Evolutionary conservation across 257 asterid genomes (phyloP).

Genomic region (Nicotiana otophora): DNA sequence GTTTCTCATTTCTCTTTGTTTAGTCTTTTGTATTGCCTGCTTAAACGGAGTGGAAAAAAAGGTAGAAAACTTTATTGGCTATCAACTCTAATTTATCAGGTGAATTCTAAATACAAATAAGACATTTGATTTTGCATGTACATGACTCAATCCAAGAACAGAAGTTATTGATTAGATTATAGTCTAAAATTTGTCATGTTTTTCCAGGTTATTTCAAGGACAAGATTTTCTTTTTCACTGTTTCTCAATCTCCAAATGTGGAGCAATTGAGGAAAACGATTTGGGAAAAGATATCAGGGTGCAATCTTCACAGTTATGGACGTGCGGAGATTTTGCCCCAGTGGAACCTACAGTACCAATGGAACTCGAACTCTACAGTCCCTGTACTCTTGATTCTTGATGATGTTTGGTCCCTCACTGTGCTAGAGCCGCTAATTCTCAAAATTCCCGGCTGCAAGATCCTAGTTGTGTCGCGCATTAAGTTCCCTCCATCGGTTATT

Average conservation of each 20-base stretch:
- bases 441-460: slow-evolving; percentile 69
- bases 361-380: slow-evolving; percentile 19
- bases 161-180: not conserved
- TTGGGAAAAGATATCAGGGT: slow-evolving; percentile 58
- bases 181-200: not conserved
- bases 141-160: not conserved
- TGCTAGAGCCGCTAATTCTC: slow-evolving; percentile 50
- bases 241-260: slow-evolving; percentile 84
- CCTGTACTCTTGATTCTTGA: slow-evolving; percentile 61
- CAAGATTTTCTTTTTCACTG: slow-evolving; percentile 63
- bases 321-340: slow-evolving; percentile 31
- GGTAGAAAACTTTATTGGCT: not conserved
- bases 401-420: slow-evolving; percentile 83
- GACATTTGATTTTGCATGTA: not conserved
- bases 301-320: slow-evolving; percentile 11
- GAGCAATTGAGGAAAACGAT: slow-evolving; percentile 62
- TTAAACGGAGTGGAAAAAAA: not conserved
- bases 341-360: slow-evolving; percentile 22
- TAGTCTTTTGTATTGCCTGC: not conserved
- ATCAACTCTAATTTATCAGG: not conserved
- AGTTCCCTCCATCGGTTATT: slow-evolving; percentile 55
- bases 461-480: slow-evolving; percentile 71
- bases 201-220: slow-evolving; percentile 60
- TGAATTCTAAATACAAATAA: not conserved
- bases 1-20: not conserved